Percentiles rank a stretch among this genome's conserved stretches.
Conservation (phyloP, 2,329 filamentous ascomycete genomes). For the Myrmaecium sp. region DNA sequence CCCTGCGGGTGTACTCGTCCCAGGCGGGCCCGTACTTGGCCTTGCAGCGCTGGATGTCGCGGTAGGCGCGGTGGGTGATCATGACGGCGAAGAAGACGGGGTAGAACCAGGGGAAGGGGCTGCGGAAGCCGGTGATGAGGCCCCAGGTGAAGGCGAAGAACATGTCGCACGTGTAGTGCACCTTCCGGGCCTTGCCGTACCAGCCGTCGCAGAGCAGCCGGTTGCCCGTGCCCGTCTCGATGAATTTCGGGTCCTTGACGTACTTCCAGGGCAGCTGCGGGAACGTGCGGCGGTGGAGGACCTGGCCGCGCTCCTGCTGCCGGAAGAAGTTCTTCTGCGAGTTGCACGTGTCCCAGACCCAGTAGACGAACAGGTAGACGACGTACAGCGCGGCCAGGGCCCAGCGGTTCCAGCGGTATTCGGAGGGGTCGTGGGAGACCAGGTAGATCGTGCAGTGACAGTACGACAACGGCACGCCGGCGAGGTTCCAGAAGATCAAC, state of each 20-base stretch:
- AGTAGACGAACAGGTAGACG: conserved; percentile 70
- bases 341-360: conserved; percentile 84
- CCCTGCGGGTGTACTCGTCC: conserved; percentile 61
- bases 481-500: conserved; percentile 95
- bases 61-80: conserved; percentile 61
- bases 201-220: conserved; percentile 72
- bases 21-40: conserved; percentile 70
- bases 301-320: conserved; percentile 53
- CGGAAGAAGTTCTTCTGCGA: conserved; percentile 90
- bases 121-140: conserved; percentile 63
- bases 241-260: conserved; percentile 62
- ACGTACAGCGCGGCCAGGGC: conserved; percentile 48
- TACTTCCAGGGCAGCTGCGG: conserved; percentile 83
- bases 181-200: conserved; percentile 65
- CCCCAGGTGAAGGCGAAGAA: conserved; percentile 68
- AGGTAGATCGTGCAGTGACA: conserved; percentile 88
- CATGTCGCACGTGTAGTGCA: conserved; percentile 66
- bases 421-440: conserved; percentile 62
- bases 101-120: conserved; percentile 82
- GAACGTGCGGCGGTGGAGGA: conserved; percentile 57
- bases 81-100: conserved; percentile 63
- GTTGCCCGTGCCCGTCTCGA: conserved; percentile 55
- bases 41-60: conserved; percentile 61
- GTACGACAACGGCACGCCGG: conserved; percentile 78
- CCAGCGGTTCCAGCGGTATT: conserved; percentile 60